These are phyloP conservation scores for Umbelopsis sp. DNA, from an alignment of 371 early-diverging fungal species.

Conservation along the genomic window DNA sequence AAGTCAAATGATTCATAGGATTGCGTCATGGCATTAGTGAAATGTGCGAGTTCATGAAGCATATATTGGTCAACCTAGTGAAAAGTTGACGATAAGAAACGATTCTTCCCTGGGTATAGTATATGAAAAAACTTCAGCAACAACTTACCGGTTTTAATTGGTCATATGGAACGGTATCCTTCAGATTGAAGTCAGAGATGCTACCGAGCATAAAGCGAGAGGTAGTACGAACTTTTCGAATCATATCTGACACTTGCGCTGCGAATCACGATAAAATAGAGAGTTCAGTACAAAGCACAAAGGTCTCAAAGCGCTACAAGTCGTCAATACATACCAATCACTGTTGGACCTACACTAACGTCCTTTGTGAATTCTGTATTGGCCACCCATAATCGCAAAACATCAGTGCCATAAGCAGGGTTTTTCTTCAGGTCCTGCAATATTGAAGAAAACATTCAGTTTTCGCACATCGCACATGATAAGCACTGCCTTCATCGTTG, in stretches of 20 bases:
- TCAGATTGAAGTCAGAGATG: constrained; percentile 63
- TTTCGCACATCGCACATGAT: too few species aligned
- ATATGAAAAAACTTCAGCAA: too few species aligned
- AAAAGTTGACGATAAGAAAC: not conserved
- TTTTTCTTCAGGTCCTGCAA: constrained; percentile 62
- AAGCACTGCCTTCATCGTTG: not conserved
- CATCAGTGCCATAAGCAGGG: constrained; percentile 87
- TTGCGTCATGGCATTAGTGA: constrained; percentile 55
- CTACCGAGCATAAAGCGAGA: constrained; percentile 85
- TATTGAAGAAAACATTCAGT: not conserved
- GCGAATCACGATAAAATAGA: not conserved
- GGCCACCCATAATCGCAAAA: constrained; percentile 84
- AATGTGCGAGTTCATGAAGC: constrained; percentile 67
- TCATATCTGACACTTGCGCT: constrained; percentile 65
- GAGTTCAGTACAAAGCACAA: not conserved
- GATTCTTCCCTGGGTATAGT: too few species aligned
- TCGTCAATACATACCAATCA: constrained; percentile 50
- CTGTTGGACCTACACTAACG: constrained; percentile 72
- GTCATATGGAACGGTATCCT: constrained; percentile 55
- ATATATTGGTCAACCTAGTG: constrained; percentile 72
- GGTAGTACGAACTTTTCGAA: constrained; percentile 82
- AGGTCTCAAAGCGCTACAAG: not conserved
- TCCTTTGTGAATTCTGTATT: constrained; percentile 84
- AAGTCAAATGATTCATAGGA: constrained; percentile 70
- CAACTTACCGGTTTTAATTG: constrained; percentile 51